These are phyloP conservation scores for Neoboletus brunneissimus DNA, from an alignment of 768 basidiomycete genomes.

Conservation along the genomic window DNA sequence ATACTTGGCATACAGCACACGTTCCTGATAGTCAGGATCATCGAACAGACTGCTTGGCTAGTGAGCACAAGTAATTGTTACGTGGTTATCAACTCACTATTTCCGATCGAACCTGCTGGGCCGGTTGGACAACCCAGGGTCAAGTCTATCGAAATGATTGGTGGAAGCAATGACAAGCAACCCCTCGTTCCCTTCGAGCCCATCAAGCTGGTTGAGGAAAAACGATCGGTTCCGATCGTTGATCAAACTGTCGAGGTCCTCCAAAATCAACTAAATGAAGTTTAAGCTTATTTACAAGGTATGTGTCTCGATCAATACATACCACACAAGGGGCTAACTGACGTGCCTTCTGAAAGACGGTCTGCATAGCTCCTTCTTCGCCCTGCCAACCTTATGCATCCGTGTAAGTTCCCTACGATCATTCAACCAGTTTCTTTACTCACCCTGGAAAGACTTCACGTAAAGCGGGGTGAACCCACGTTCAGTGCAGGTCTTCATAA, in stretches of 20 bases:
- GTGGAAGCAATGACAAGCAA: conserved; percentile 76
- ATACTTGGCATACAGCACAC: conserved; percentile 66
- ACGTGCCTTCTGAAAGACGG: conserved; percentile 72
- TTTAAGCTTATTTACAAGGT: background rate
- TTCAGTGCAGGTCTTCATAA: conserved; percentile 71
- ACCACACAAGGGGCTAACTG: conserved; percentile 64
- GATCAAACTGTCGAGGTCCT: conserved; percentile 77
- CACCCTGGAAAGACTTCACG: conserved; percentile 77
- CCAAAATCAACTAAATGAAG: conserved; percentile 38
- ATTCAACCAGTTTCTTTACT: conserved; percentile 14
- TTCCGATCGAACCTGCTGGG: conserved; percentile 87
- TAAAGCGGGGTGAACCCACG: conserved; percentile 69
- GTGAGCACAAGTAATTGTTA: background rate
- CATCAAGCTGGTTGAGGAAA: conserved; percentile 87
- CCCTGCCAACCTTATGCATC: conserved; percentile 48
- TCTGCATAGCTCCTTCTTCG: conserved; percentile 65
- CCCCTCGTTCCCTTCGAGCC: conserved; percentile 76
- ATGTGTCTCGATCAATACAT: conserved; percentile 40
- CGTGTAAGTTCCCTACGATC: conserved; percentile 4
- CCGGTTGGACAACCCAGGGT: conserved; percentile 70
- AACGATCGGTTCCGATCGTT: conserved; percentile 76
- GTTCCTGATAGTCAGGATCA: conserved; percentile 63
- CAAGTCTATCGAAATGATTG: conserved; percentile 80
- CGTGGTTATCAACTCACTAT: conserved; percentile 50
- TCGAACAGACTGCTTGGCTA: conserved; percentile 56